Conservation (phyloP, 768 basidiomycete species). For the Boletus pseudopeckii region DNA sequence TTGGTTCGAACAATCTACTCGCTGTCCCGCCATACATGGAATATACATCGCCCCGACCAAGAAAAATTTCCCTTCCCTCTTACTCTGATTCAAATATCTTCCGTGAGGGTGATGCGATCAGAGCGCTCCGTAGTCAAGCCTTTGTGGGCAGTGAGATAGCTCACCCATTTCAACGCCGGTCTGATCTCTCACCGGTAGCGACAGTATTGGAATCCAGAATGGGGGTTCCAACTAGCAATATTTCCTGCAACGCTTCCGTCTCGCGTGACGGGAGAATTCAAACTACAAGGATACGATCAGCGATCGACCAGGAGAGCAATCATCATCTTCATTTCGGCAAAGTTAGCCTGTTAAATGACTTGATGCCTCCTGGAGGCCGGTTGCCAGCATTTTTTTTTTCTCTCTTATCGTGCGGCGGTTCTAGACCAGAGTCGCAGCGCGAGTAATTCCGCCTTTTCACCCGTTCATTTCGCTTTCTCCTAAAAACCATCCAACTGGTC, state of each 20-base stretch:
- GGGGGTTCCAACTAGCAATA: not conserved
- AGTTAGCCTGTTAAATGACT: conserved; percentile 15
- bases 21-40: not conserved
- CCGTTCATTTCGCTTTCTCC: conserved; percentile 15
- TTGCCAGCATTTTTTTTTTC: not conserved
- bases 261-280: not conserved
- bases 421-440: conserved; percentile 15
- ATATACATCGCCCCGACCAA: not conserved
- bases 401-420: not conserved
- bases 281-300: conserved; percentile 19
- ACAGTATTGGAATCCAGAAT: not conserved
- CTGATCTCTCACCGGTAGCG: not conserved
- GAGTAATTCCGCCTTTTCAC: not conserved
- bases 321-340: conserved; percentile 26
- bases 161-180: conserved; percentile 8
- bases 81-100: not conserved
- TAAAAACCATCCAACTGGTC: not conserved
- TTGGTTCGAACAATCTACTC: not conserved
- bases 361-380: conserved; percentile 5
- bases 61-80: not conserved
- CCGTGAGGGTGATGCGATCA: not conserved
- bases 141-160: not conserved
- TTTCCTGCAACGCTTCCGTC: not conserved
- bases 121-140: not conserved
- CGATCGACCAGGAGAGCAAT: conserved; percentile 26